Evolutionary conservation across 2,329 filamentous ascomycete species (phyloP), one percentile per base, ranked within the genome.

Genomic region (Fusarium euwallaceae): DNA sequence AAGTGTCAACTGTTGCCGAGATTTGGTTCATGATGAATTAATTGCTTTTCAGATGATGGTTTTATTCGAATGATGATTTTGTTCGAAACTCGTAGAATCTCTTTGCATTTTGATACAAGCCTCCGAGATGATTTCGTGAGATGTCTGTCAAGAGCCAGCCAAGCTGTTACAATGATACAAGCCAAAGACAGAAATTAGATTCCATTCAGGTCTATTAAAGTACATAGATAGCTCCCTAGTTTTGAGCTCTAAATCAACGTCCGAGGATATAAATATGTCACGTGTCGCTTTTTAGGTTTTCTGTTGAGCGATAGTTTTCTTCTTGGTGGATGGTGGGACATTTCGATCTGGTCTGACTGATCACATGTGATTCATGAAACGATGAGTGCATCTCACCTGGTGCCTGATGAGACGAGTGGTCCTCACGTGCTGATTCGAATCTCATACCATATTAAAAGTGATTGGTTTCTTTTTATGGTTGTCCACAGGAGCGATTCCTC

Each of bases 391-490:
- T 51, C 22, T 27, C 22, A 51, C 22, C 22, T 10, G 4, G 22
- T 24, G 22, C 9, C 16, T 9, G 22, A 27, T 17, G 22, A 27
- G 14, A n/a, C 17, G 4, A n/a, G 37, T 39, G 37, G 37, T 2
- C 8, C 8, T 39, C 37, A 17, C 17, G 37, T n/a, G 16, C 17
- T 39, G 9, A 9, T 9, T 39, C 2, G 0, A n/a, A 10, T 10
- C 8, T n/a, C 0, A 8, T 10, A 10, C 17, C 2, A 39, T n/a
- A n/a, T 10, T 10, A n/a, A 3, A 39, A n/a, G 4, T n/a, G n/a
- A 10, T 39, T n/a, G 9, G 4, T 9, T n/a, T n/a, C 8, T n/a
- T n/a, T 10, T n/a, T 17, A n/a, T n/a, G 1, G 11, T n/a, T 39
- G 6, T n/a, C 8, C 4, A 2, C 8, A 10, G 37, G 9, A 39